A percentile compares a stretch with the other conserved stretches of the same genome.
phyloP scores from a whole-genome alignment of 31 red algal genomes.

The Bonnemaisonia californica region DNA sequence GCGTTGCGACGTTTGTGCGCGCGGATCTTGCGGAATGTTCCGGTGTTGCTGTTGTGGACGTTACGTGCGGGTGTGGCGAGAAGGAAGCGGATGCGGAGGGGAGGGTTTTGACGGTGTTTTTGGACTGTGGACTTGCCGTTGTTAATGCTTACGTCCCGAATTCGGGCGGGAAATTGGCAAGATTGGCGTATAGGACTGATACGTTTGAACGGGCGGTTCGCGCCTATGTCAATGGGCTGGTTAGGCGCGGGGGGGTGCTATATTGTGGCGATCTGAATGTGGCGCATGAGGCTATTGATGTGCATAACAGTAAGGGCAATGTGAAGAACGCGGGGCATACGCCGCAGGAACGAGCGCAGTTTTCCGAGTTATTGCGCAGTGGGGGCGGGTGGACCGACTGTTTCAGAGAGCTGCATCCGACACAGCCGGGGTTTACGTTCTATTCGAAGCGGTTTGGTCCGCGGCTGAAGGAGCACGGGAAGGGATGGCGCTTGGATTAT shows the following conservation, averaged over 20 bases:
- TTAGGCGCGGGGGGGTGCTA: slow-evolving; percentile 26
- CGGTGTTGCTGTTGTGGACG: slow-evolving; percentile 6
- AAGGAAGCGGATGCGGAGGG: slow-evolving; percentile 63
- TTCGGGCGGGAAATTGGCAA: slow-evolving; percentile 61
- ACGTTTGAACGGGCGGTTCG: slow-evolving; percentile 73
- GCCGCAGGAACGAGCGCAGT: slow-evolving; percentile 65
- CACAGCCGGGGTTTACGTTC: slow-evolving; percentile 59
- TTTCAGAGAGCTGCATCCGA: slow-evolving; percentile 31
- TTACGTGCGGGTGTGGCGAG: slow-evolving; percentile 31
- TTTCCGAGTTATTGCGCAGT: slow-evolving; percentile 49
- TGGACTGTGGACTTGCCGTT: slow-evolving; percentile 40
- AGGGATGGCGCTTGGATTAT: slow-evolving; percentile 94
- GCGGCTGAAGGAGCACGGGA: slow-evolving; percentile 49
- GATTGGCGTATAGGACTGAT: slow-evolving; percentile 61
- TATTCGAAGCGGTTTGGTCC: slow-evolving; percentile 69
- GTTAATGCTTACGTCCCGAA: slow-evolving; percentile 89
- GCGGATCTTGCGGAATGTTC: slow-evolving; percentile 1
- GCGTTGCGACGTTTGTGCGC: slow-evolving; percentile 61
- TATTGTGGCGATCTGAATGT: slow-evolving; percentile 89
- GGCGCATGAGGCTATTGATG: slow-evolving; percentile 84
- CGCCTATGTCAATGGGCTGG: slow-evolving; percentile 45
- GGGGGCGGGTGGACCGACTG: slow-evolving; percentile 50
- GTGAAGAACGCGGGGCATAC: slow-evolving; percentile 78
- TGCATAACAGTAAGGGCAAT: slow-evolving; percentile 73
- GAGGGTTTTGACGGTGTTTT: slow-evolving; percentile 46